Percentiles rank a stretch among this genome's conserved stretches.
These are phyloP conservation scores for Rhynchosporium secalis DNA, from an alignment of 2,329 filamentous ascomycete species.

Conservation along the genomic window DNA sequence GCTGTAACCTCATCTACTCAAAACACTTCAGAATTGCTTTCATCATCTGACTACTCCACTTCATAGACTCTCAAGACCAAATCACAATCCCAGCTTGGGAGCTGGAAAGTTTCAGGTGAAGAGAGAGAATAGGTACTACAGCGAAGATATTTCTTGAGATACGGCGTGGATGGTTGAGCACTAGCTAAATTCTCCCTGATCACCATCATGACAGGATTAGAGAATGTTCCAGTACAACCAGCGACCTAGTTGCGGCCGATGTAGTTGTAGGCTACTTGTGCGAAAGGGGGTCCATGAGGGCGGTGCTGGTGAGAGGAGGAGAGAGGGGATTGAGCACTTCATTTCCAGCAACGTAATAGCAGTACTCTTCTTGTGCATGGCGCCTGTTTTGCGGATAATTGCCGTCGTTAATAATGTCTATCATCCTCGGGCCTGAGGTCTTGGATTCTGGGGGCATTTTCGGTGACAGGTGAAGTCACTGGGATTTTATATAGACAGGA, in stretches of 20 bases:
- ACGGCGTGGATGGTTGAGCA: constrained; percentile 49
- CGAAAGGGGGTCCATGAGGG: constrained; percentile 38
- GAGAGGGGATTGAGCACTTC: neutral
- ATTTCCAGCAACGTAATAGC: neutral
- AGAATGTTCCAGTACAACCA: constrained; percentile 46
- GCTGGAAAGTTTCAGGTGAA: neutral
- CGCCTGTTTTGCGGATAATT: too few relatives aligned
- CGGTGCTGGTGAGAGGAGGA: constrained; percentile 3
- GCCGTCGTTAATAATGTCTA: too few relatives aligned
- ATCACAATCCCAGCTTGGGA: too few relatives aligned
- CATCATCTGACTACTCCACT: too few relatives aligned
- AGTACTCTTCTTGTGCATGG: too few relatives aligned
- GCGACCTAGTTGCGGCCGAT: constrained; percentile 41
- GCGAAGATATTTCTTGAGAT: constrained; percentile 46
- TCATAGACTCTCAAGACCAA: too few relatives aligned
- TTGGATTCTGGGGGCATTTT: too few relatives aligned
- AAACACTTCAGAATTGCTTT: too few relatives aligned
- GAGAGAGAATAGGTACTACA: neutral
- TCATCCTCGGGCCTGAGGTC: too few relatives aligned
- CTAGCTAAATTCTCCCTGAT: constrained; percentile 42
- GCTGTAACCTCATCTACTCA: constrained; percentile 1
- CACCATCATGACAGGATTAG: constrained; percentile 47
- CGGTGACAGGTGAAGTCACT: too few relatives aligned
- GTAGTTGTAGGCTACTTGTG: constrained; percentile 43
- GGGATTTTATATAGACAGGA: too few relatives aligned